phyloP scores from a whole-genome alignment of 2,329 filamentous ascomycete species.

The Zymoseptoria pseudotritici region DNA sequence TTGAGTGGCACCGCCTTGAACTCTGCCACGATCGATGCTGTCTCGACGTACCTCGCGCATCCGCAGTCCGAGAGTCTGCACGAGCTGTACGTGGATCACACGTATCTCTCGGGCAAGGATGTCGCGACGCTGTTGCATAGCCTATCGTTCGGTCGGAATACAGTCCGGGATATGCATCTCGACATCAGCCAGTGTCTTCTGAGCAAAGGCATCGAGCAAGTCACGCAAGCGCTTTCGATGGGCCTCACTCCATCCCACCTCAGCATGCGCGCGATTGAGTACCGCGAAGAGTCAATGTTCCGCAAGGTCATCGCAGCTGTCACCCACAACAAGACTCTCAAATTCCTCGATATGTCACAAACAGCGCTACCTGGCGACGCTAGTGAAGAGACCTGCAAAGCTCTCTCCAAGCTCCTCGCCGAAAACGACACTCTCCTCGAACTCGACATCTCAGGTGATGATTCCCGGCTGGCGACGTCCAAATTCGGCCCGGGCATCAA shows the following conservation, averaged over 20 bases:
- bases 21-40: constrained; percentile 55
- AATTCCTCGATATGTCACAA: constrained; percentile 61
- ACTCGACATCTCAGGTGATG: constrained; percentile 64
- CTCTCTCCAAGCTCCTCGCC: constrained; percentile 56
- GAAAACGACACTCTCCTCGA: constrained; percentile 60
- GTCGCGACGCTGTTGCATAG: constrained; percentile 59
- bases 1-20: constrained; percentile 58
- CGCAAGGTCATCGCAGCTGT: constrained; percentile 56
- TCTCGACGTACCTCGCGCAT: constrained; percentile 51
- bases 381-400: constrained; percentile 57
- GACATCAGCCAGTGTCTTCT: constrained; percentile 59
- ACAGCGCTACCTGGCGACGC: constrained; percentile 63
- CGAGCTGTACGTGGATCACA: constrained; percentile 59
- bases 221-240: constrained; percentile 45
- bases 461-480: constrained; percentile 62
- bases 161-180: constrained; percentile 53
- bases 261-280: constrained; percentile 62
- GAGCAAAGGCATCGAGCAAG: constrained; percentile 44
- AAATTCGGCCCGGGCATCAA: constrained; percentile 63
- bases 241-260: constrained; percentile 54
- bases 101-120: constrained; percentile 57
- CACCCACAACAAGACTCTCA: constrained; percentile 54
- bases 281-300: constrained; percentile 58
- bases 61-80: constrained; percentile 51
- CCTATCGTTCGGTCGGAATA: constrained; percentile 41